Evolutionary conservation across 1,284 basidiomycete species (phyloP).

Genomic region (Naganishia sp.): DNA sequence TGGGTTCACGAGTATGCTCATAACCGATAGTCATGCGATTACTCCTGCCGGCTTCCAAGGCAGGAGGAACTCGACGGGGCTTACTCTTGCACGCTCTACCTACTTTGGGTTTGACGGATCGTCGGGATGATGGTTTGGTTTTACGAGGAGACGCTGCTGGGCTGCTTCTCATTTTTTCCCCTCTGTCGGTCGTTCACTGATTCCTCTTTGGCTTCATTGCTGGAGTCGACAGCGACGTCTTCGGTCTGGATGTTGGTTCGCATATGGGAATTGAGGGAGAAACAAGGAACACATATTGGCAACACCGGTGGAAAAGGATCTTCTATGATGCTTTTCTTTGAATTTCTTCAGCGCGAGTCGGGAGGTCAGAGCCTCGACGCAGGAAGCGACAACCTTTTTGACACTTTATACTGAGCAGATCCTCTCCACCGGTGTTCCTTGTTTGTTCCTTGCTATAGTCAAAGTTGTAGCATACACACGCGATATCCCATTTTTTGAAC

Average conservation of each 20-base stretch:
- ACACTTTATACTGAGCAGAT: conserved; percentile 27
- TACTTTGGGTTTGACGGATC: conserved; percentile 13
- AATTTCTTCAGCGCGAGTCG: conserved; percentile 35
- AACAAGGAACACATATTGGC: background rate
- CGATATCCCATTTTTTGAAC: background rate
- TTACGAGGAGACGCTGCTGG: conserved; percentile 17
- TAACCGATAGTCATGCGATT: conserved; percentile 34
- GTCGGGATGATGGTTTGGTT: conserved; percentile 12
- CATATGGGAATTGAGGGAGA: background rate
- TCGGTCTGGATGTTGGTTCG: conserved; percentile 9
- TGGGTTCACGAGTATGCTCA: conserved; percentile 17
- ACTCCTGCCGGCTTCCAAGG: conserved; percentile 1
- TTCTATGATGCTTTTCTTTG: conserved; percentile 30
- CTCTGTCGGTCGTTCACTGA: conserved; percentile 13
- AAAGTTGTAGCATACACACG: background rate
- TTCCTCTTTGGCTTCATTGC: conserved; percentile 1
- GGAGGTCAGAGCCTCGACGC: conserved; percentile 29
- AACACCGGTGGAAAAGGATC: conserved; percentile 12
- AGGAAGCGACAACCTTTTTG: conserved; percentile 23
- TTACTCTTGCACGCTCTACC: conserved; percentile 34
- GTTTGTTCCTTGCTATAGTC: conserved; percentile 1
- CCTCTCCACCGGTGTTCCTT: conserved; percentile 13
- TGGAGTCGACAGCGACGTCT: conserved; percentile 7
- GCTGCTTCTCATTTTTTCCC: conserved; percentile 17
- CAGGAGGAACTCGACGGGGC: conserved; percentile 34